Base-by-base conservation (phyloP, 2,329 filamentous ascomycete species). In the Ploettnerulaceae sp. region DNA sequence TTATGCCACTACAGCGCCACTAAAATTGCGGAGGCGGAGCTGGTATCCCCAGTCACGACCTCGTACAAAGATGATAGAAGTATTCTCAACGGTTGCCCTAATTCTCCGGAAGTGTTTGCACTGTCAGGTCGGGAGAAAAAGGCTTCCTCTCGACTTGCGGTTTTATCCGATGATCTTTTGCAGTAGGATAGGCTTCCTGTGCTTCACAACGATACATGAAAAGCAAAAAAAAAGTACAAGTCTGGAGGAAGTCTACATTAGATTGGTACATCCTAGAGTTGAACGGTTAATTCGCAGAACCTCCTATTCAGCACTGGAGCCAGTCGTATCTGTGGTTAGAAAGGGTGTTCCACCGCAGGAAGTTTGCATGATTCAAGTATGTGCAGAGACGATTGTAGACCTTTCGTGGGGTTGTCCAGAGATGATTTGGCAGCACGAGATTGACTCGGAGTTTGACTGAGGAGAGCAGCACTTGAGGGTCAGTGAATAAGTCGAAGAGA, bases 251-350 rank as follows among this genome's bases (percentile, higher is more conserved):
- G 18, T 32, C 9, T 20, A 31, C 37, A 40, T 21, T 17, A 42
- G 8, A 11, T 36, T 5, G 4, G 12, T 36, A 3, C 11, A 15
- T 33, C 37, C 22, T 35, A 9, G 18, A 21, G 5, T 28, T 35
- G 7, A 3, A 22, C 15, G 7, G 20, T 2, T 8, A 43, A 34
- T 7, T 20, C 41, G 25, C 8, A 24, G 24, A 36, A 28, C 31
- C 11, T 33, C 11, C 17, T n/a, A 11, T 21, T 18, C 34, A 33
- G 32, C 33, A 17, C 21, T 39, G 17, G 12, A 44, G 11, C 21
- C 44, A 47, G 51, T 54, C 25, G 40, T 21, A 54, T 45, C 17
- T 25, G 26, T 48, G 14, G 25, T 38, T 37, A 36, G 4, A 28
- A 21, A 17, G n/a, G 15, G 18, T 28, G 45, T 49, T 33, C 14